Evolutionary conservation across 257 asterid genomes (phyloP).

Genomic region (Ajuga chamaepitys): DNA sequence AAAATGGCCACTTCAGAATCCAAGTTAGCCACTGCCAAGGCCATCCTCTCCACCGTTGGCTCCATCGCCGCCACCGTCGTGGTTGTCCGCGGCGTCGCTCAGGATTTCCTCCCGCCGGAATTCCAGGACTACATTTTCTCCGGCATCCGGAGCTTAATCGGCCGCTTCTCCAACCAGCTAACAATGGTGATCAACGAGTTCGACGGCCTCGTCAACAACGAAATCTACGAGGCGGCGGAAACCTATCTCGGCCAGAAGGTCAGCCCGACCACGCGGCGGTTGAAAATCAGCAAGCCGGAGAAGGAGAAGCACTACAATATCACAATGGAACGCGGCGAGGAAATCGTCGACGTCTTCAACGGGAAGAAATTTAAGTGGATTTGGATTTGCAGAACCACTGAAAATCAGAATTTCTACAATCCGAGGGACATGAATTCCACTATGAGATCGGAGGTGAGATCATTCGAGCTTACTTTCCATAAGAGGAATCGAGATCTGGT

Average conservation of each 20-base stretch:
- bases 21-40: slow-evolving; percentile 37
- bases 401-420: no score
- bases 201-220: slow-evolving; percentile 42
- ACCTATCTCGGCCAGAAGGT: slow-evolving; percentile 37
- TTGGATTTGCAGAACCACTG: slow-evolving; percentile 26
- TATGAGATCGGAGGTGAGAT: no score
- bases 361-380: slow-evolving; percentile 47
- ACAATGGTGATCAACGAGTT: slow-evolving; percentile 54
- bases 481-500: slow-evolving; percentile 30
- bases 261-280: slow-evolving; percentile 35
- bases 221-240: slow-evolving; percentile 56
- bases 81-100: slow-evolving; percentile 39
- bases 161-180: slow-evolving; percentile 35
- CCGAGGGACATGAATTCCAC: no score
- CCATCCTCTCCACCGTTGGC: slow-evolving; percentile 39
- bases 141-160: slow-evolving; percentile 26
- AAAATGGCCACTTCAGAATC: slow-evolving; percentile 25
- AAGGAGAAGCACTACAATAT: slow-evolving; percentile 35
- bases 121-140: slow-evolving; percentile 36
- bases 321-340: slow-evolving; percentile 38
- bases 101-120: slow-evolving; percentile 37
- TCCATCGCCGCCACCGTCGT: slow-evolving; percentile 47
- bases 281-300: slow-evolving; percentile 48
- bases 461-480: slow-evolving; percentile 59
- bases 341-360: slow-evolving; percentile 25